Evolutionary conservation across 805 yeast genomes (phyloP).

Genomic region (Cyberlindnera saturnus): DNA sequence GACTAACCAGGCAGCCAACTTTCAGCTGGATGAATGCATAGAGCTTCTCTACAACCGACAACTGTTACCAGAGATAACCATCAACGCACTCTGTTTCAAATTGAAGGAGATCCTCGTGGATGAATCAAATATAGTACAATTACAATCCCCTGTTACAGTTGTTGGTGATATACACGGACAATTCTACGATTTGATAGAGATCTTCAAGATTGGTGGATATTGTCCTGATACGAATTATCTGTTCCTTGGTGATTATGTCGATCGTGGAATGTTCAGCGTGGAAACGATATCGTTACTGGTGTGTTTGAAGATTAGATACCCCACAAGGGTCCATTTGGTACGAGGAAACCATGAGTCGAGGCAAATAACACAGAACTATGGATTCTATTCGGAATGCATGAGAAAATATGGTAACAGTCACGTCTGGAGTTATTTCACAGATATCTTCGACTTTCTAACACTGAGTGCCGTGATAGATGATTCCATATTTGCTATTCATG

Average conservation of each 20-base stretch:
- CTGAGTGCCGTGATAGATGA: conserved; percentile 87
- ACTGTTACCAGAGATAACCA: conserved; percentile 63
- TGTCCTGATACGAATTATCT: conserved; percentile 92
- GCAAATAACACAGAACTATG: conserved; percentile 95
- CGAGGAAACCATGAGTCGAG: conserved; percentile 97
- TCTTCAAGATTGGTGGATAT: conserved; percentile 87
- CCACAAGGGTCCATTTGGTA: conserved; percentile 71
- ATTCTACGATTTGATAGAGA: conserved; percentile 87
- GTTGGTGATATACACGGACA: conserved; percentile 99
- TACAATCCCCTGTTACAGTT: conserved; percentile 83
- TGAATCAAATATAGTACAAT: conserved; percentile 83
- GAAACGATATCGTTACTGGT: conserved; percentile 86
- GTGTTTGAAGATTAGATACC: conserved; percentile 81
- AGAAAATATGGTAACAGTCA: conserved; percentile 76
- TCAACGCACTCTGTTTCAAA: conserved; percentile 70
- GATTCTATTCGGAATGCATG: conserved; percentile 91
- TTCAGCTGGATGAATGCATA: conserved; percentile 68
- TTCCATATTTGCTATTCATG: conserved; percentile 90
- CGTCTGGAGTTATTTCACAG: conserved; percentile 89
- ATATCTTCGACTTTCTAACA: conserved; percentile 85
- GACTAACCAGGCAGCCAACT: not conserved
- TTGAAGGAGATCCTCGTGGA: conserved; percentile 72
- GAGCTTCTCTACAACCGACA: conserved; percentile 59
- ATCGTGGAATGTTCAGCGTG: conserved; percentile 87
- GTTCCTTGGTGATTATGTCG: conserved; percentile 94